These are phyloP conservation scores for Ascochyta rabiei DNA, from an alignment of 2,329 filamentous ascomycete species.

Conservation along the genomic window DNA sequence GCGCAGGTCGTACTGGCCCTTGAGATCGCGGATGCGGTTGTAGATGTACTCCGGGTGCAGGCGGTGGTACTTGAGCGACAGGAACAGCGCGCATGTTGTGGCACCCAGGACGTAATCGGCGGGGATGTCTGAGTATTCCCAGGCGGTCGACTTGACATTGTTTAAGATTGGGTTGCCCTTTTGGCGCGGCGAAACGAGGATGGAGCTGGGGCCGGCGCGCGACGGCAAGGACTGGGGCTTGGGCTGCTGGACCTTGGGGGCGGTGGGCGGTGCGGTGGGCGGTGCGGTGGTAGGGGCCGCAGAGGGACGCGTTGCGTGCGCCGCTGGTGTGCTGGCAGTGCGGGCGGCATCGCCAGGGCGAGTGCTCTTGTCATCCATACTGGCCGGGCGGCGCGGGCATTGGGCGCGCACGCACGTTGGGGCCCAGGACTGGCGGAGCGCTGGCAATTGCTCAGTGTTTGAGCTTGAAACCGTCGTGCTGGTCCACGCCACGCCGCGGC, in stretches of 20 bases:
- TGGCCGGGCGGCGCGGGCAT: constrained; percentile 31
- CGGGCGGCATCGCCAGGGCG: constrained; percentile 22
- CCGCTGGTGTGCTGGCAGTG: constrained; percentile 24
- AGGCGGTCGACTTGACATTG: constrained; percentile 79
- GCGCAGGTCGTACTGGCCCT: constrained; percentile 84
- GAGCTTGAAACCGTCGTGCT: constrained; percentile 14
- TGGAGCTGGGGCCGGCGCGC: constrained; percentile 71
- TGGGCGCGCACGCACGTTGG: constrained; percentile 12
- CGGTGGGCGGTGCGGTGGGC: constrained; percentile 6
- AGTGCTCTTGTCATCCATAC: constrained; percentile 41
- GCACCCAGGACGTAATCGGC: constrained; percentile 88
- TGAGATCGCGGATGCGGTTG: constrained; percentile 82
- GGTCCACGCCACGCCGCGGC: not conserved
- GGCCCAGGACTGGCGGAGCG: constrained; percentile 6
- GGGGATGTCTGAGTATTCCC: constrained; percentile 97
- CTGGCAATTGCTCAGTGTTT: constrained; percentile 5
- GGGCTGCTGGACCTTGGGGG: constrained; percentile 73
- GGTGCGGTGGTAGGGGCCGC: not conserved
- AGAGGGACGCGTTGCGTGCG: constrained; percentile 19
- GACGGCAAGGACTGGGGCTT: constrained; percentile 83
- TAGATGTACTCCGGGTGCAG: constrained; percentile 98
- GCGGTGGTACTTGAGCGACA: constrained; percentile 96
- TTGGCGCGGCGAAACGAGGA: constrained; percentile 88
- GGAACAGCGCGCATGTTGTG: constrained; percentile 89
- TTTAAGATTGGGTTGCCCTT: constrained; percentile 94